Evolutionary conservation across 2,329 filamentous ascomycete species (phyloP), one percentile per base, ranked within the genome.

Genomic region (Aspergillus brasiliensis): DNA sequence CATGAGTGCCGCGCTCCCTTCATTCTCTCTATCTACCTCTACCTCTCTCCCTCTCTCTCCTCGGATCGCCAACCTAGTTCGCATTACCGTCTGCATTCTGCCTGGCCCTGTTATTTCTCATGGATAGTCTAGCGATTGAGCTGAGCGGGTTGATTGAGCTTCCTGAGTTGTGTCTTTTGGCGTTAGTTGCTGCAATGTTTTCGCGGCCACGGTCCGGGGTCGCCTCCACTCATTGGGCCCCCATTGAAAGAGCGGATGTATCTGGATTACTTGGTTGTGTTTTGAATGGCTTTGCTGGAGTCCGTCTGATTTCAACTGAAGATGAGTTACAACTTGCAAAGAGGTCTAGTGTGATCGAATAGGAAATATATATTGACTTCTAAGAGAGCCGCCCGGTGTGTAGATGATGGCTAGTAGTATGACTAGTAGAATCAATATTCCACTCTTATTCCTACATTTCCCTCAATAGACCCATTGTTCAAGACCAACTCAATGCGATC

Each of bases 41-140:
- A 34, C 31, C 28, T 31, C 28, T 31, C 28, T 31, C 13, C 31
- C 31, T 34, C 31, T 34, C 31, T 34, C 59, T 64, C 56, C 53
- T 58, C 49, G 37, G 25, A 57, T 54, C 54, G 51, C 52, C 59
- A 58, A 48, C 37, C 60, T 61, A 56, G 44, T 60, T 57, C 31
- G 46, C 56, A 47, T 55, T 63, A 51, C 59, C 51, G 56, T 63
- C 57, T 63, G 59, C 60, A 62, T 62, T 62, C 51, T 65, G 60
- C 55, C 48, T 56, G 57, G 54, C 61, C 61, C 56, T 62, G 60
- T 65, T 60, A 54, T 65, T 69, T 62, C 61, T 68, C 59, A 68
- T 68, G 68, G 65, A 69, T 66, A 68, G 63, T 70, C 62, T 69
- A 71, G 69, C 69, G 69, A 69, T 68, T 67, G 65, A 70, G 66